Evolutionary conservation across 225 moss, liverwort and hornwort genomes (phyloP), one percentile per base, ranked within the genome.

Genomic region (Takakia lepidozioides): DNA sequence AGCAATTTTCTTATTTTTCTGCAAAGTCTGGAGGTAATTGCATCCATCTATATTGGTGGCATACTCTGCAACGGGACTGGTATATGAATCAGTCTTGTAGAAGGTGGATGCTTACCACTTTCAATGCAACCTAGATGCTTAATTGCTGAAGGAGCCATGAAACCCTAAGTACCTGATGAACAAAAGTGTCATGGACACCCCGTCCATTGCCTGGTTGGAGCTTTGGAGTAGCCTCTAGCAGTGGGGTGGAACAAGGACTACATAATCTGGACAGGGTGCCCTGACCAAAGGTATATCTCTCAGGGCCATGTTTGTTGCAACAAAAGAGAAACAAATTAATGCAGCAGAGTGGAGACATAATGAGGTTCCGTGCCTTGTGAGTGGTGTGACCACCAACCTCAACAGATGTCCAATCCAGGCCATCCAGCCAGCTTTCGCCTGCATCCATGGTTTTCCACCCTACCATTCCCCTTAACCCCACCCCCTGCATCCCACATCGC

Each of bases 331-430:
- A 54, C 36, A 8, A 37, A 35, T 2, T 37, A 5, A 6, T 19
- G 21, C 24, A 5, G 23, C 28, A 22, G 42, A 27, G n/a, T n/a
- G 10, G 3, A 57, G 13, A 4, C 27, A 19, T 21, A 15, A 8
- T 17, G 44, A 19, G 48, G 18, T 13, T 8, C 8, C n/a, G 19
- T 32, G 38, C 10, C 19, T 49, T 62, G 39, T 56, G 60, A 44
- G 72, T 51, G 19, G 38, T 34, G 29, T 61, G 70, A 34, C 44
- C 60, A 62, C 69, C 69, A 52, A 86, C 87, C 73, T 90, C 91
- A 26, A 98, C 83, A n/a, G 85, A 60, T 55, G 87, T 87, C 91
- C 90, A 98, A 27, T 80, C 87, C 29, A 91, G 64, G 26, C 80
- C 85, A 46, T 85, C 95, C 26, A 98, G 63, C 80, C 85, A 87